Evolutionary conservation across 495 filamentous ascomycete genomes (phyloP).

Genomic region (Lichenothelia convexa): DNA sequence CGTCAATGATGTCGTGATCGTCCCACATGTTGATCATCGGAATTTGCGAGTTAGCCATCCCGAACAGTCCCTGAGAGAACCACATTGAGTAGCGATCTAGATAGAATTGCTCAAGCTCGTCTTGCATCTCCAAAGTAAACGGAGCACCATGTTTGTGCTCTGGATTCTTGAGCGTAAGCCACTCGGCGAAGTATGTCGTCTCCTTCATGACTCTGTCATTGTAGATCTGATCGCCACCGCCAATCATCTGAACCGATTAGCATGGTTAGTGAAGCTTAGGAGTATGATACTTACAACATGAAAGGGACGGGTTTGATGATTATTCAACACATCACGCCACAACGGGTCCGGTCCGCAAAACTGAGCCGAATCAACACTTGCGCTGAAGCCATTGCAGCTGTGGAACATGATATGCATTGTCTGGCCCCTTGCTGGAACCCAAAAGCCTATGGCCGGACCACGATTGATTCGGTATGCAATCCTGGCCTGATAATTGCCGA

Average conservation of each 20-base stretch:
- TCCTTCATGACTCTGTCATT: conserved; percentile 68
- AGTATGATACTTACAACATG: too few species aligned
- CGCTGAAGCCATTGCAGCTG: conserved; percentile 88
- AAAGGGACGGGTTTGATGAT: conserved; percentile 80
- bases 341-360: conserved; percentile 88
- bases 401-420: conserved; percentile 98
- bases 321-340: conserved; percentile 90
- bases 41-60: conserved; percentile 81
- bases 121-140: conserved; percentile 59
- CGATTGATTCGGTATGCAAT: conserved; percentile 92
- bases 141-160: conserved; percentile 55
- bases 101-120: conserved; percentile 75
- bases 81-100: conserved; percentile 70
- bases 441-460: conserved; percentile 78
- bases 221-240: conserved; percentile 93
- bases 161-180: conserved; percentile 65
- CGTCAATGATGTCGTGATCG: conserved; percentile 93
- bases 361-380: conserved; percentile 53
- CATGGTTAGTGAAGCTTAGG: too few species aligned
- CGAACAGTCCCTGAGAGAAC: conserved; percentile 92
- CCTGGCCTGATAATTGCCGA: conserved; percentile 53
- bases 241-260: too few species aligned
- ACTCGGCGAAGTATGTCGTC: conserved; percentile 55
- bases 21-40: conserved; percentile 98
- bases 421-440: conserved; percentile 73